These are phyloP conservation scores for Pseudopyricularia cyperi DNA, from an alignment of 2,329 filamentous ascomycete species.

Conservation along the genomic window DNA sequence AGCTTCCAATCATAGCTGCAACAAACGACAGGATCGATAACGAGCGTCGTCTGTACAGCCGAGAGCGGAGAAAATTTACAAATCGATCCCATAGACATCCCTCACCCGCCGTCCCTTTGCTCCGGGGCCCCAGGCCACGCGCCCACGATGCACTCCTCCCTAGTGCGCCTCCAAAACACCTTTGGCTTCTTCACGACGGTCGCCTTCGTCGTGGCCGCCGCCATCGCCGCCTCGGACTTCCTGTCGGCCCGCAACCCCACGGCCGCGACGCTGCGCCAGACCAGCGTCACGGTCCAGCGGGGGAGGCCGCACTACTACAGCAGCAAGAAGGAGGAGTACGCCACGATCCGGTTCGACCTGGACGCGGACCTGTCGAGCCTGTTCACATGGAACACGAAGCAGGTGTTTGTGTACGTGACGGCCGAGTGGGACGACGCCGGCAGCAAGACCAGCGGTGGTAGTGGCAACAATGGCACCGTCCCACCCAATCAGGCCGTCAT, in stretches of 20 bases:
- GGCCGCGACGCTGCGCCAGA: conserved; percentile 46
- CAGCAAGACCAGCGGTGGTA: conserved; percentile 6
- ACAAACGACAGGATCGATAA: too few relatives aligned
- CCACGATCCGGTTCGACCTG: conserved; percentile 83
- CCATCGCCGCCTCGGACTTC: conserved; percentile 74
- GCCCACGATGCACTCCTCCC: conserved; percentile 67
- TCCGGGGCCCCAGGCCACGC: too few relatives aligned
- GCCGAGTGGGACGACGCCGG: conserved; percentile 47
- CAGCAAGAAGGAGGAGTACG: conserved; percentile 87
- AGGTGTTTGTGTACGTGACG: conserved; percentile 92
- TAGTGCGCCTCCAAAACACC: conserved; percentile 78
- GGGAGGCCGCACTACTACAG: conserved; percentile 95
- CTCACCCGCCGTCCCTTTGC: too few relatives aligned
- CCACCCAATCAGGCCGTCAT: conserved; percentile 65
- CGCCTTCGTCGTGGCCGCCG: conserved; percentile 62
- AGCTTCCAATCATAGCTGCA: too few relatives aligned
- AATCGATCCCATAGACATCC: too few relatives aligned
- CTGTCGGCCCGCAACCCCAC: conserved; percentile 54
- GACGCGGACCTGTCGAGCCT: conserved; percentile 82
- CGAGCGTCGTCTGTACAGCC: too few relatives aligned
- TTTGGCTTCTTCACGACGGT: conserved; percentile 98
- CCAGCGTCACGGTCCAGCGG: conserved; percentile 77
- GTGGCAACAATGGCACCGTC: conserved; percentile 17
- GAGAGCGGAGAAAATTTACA: too few relatives aligned
- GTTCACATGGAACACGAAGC: conserved; percentile 99